Percentiles rank a stretch among this genome's conserved stretches.
Conservation (phyloP, 768 basidiomycete species). For the Mrakia frigida region DNA sequence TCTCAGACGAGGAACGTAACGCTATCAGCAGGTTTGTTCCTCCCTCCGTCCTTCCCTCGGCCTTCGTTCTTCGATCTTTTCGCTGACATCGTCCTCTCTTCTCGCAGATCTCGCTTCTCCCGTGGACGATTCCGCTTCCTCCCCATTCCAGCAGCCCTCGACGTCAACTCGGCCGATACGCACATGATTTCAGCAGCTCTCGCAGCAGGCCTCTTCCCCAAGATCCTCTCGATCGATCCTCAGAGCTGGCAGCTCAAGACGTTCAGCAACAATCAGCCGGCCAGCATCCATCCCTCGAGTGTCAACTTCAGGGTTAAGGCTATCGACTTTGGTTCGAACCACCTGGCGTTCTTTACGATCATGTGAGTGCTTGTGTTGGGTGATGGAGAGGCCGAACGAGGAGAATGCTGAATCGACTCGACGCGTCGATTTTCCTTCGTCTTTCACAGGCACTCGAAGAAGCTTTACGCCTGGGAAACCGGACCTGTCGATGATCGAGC, state of each 20-base stretch:
- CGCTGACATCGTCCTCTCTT: neutral
- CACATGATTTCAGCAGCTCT: constrained; percentile 73
- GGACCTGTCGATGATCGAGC: constrained; percentile 80
- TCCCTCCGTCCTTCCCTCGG: neutral
- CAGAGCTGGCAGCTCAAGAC: constrained; percentile 64
- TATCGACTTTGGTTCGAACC: constrained; percentile 66
- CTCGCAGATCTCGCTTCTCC: constrained; percentile 62
- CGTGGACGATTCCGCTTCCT: constrained; percentile 73
- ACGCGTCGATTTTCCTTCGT: constrained; percentile 23
- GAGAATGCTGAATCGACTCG: neutral
- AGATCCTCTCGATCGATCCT: constrained; percentile 68
- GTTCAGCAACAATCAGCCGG: constrained; percentile 70
- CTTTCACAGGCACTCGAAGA: constrained; percentile 78
- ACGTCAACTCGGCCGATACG: constrained; percentile 62
- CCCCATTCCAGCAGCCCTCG: constrained; percentile 61
- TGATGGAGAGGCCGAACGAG: neutral
- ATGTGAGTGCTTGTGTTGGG: constrained; percentile 53
- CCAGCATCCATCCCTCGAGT: constrained; percentile 82
- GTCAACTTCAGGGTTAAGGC: constrained; percentile 71
- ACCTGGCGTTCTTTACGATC: constrained; percentile 79
- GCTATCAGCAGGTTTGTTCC: constrained; percentile 61
- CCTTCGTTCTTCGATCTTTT: constrained; percentile 37
- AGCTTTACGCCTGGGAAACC: constrained; percentile 80
- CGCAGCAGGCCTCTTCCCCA: constrained; percentile 83
- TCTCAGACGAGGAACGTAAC: constrained; percentile 58